phyloP scores from a whole-genome alignment of 2,329 filamentous ascomycete species.

The Cercospora sp. region DNA sequence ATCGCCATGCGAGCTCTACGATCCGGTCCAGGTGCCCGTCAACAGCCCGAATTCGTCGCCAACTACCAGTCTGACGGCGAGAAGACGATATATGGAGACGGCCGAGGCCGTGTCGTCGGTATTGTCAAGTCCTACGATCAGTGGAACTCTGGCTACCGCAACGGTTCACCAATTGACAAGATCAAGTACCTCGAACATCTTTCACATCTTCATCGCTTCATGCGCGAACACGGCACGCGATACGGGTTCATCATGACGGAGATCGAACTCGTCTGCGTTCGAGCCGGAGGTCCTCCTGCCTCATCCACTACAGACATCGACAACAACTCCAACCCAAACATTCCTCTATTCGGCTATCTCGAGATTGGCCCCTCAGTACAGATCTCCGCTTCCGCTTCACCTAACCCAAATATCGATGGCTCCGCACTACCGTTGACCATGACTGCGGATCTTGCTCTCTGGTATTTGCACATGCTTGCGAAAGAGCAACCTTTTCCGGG shows the following conservation, averaged over 20 bases:
- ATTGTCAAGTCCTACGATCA: conserved; percentile 89
- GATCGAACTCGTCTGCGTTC: conserved; percentile 88
- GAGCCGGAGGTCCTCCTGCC: conserved; percentile 61
- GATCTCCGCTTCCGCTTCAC: conserved; percentile 41
- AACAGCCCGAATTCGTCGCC: conserved; percentile 66
- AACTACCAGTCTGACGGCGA: conserved; percentile 58
- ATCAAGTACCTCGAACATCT: conserved; percentile 88
- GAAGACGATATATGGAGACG: conserved; percentile 50
- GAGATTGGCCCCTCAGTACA: conserved; percentile 66
- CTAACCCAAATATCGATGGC: neutral
- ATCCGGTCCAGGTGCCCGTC: conserved; percentile 44
- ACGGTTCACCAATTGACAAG: conserved; percentile 77
- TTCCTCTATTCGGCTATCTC: conserved; percentile 84
- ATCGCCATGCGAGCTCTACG: conserved; percentile 48
- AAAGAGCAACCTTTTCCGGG: conserved; percentile 60
- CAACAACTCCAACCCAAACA: conserved; percentile 41
- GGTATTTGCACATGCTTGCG: conserved; percentile 74
- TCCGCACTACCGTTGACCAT: conserved; percentile 46
- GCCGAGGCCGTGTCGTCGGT: conserved; percentile 67
- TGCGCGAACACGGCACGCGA: conserved; percentile 89
- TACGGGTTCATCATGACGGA: conserved; percentile 97
- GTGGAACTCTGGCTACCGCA: conserved; percentile 93
- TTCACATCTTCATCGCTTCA: conserved; percentile 80
- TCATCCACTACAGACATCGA: conserved; percentile 12
- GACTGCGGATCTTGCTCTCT: conserved; percentile 72